Evolutionary conservation across 306 rosid genomes (phyloP), one percentile per base, ranked within the genome.

Genomic region (Gastrolobium bilobum): DNA sequence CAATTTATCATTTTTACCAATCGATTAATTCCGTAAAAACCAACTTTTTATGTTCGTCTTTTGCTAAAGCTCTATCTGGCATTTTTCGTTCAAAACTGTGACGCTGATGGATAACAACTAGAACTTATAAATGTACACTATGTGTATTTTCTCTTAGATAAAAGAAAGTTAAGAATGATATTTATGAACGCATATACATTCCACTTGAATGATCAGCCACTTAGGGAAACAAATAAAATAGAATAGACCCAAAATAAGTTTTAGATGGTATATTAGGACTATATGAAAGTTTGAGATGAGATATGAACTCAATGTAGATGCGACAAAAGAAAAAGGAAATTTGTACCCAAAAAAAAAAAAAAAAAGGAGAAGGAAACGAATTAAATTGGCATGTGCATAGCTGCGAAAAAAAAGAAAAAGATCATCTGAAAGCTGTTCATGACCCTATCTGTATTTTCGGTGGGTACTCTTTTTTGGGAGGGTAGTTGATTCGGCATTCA

Each of bases 401-500:
- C 26, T 20, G 26, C 26, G 6, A 14, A 42, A 43, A 64, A 15
- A 3, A 15, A 42, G 4, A 60, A 13, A 15, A 38, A 13, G 6
- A 60, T 26, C 7, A 57, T 57, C 62, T 31, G 63, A 54, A 61
- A 14, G 63, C 61, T 83, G 68, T 71, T 65, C 33, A 63, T 75
- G 47, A 4, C 26, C 40, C 35, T 34, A 60, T 80, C 90, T 68
- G 88, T 46, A 31, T 76, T 61, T 77, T 67, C 83, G 88, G 90
- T 38, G 78, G 90, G 26, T 0, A 20, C 26, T 20, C 26, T 0
- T 20, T 76, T 61, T 77, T 67, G 82, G 88, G 90, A 33, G 78
- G 90, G 91, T 81, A 0, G 93, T 86, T 89, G 82, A 71, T 64
- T 79, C 38, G 56, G 82, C 75, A 44, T 77, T 92, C 71, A 83